Base-by-base conservation (phyloP, 1,284 basidiomycete species). In the Leccinum ponderosum region DNA sequence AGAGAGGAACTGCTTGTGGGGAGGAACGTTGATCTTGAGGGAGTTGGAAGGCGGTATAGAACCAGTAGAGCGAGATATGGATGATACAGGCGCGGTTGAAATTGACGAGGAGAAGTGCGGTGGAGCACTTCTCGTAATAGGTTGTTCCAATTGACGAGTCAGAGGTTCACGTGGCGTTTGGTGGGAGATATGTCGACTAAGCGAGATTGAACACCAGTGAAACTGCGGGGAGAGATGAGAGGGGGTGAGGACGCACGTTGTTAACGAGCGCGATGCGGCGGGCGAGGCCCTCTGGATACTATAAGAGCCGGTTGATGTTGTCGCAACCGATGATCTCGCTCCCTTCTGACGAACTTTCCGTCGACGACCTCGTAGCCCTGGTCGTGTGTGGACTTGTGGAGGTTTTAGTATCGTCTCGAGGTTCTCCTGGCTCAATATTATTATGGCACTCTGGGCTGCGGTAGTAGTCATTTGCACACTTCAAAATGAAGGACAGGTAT, bases 401-500 rank as follows among this genome's bases (percentile, higher is more conserved):
- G 97, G 97, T 73, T 97, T 97, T 76, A 99, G 89, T 69, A 99
- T 89, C 2, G 91, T 86, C 61, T 94, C 87, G 54, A 99, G 53
- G 97, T 97, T 6, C 73, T 99, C 97, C 4, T 94, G 96, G 91
- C 63, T 99, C 97, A 58, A 95, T 80, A 66, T 90, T 83, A 79
- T 95, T 97, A 80, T 99, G 97, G 76, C 97, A 99, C 76, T 99
- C 97, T 37, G 96, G 90, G 62, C 94, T 96, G 66, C 97, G 94
- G 77, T 99, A 99, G 77, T 98, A 99, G 80, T 99, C 97, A 77
- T 99, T 97, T 57, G 97, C 97, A 72, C 97, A 99, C 80, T 99
- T 99, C 90, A 99, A 98, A 76, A 99, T 97, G 86, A 98, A 99
- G 81, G 96, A 98, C 58, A 99, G 80, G 72, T 93, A 95, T 75